Conservation (phyloP, 148 eudicot species). For the Amaranthus hypochondriacus region DNA sequence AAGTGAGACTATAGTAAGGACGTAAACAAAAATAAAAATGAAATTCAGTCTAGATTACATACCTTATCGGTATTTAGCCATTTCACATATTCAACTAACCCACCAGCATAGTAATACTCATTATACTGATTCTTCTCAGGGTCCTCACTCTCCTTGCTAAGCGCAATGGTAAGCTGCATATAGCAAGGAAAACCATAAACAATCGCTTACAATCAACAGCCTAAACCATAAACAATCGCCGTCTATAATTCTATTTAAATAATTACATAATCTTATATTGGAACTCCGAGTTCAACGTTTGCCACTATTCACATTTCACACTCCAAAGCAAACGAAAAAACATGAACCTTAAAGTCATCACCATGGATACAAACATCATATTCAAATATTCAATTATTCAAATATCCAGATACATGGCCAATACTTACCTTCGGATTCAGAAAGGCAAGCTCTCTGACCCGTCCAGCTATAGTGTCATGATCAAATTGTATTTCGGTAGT, state of each 20-base stretch:
- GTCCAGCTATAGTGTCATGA: conserved; percentile 76
- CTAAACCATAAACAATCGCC: not conserved
- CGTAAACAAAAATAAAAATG: not conserved
- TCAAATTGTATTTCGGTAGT: conserved; percentile 81
- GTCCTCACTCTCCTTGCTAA: conserved; percentile 60
- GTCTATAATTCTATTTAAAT: not conserved
- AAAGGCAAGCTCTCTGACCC: conserved; percentile 97
- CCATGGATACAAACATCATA: not conserved
- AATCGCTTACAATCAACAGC: not conserved
- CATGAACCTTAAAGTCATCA: not conserved
- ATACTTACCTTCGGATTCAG: conserved; percentile 77
- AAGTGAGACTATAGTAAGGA: conserved; percentile 10
- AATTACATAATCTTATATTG: not conserved
- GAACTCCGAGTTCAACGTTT: not conserved
- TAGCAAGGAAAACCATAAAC: conserved; percentile 11
- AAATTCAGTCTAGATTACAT: conserved; percentile 8
- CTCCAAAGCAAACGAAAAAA: not conserved
- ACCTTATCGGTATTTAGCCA: conserved; percentile 97
- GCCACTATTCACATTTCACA: not conserved
- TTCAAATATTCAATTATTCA: not conserved
- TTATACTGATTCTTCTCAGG: conserved; percentile 49
- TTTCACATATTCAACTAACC: conserved; percentile 80
- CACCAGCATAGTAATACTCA: conserved; percentile 91
- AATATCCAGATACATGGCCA: not conserved
- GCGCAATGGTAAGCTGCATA: conserved; percentile 66